A percentile compares a stretch with the other conserved stretches of the same genome.
phyloP scores from a whole-genome alignment of 305 asterid species.

The Solanum aculeatissimum region DNA sequence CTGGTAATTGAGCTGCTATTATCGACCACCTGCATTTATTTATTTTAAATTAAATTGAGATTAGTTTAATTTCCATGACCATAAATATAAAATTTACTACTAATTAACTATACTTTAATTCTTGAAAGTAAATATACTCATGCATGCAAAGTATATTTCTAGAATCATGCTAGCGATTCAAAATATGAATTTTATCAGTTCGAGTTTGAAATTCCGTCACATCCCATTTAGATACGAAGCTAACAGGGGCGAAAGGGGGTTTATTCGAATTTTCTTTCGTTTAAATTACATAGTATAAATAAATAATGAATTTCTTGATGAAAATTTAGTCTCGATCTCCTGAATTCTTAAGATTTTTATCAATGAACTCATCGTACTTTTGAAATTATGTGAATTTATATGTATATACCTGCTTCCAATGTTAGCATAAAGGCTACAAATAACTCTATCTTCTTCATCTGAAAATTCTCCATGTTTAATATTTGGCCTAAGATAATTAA shows the following conservation, averaged over 20 bases:
- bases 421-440: conserved; percentile 56
- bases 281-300: background rate
- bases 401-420: conserved; percentile 75
- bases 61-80: background rate
- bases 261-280: background rate
- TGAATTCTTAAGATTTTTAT: background rate
- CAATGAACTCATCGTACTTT: background rate
- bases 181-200: background rate
- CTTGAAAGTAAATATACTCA: background rate
- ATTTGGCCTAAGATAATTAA: conserved; percentile 81
- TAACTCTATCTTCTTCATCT: conserved; percentile 56
- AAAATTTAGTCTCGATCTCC: background rate
- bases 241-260: background rate
- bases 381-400: background rate
- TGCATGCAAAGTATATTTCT: background rate
- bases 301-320: background rate
- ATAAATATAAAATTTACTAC: background rate
- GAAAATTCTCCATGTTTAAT: conserved; percentile 83
- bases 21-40: conserved; percentile 47
- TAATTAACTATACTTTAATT: background rate
- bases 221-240: background rate
- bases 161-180: background rate
- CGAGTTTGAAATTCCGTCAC: background rate
- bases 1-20: conserved; percentile 53
- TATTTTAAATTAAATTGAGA: background rate